These are phyloP conservation scores for Aphanomyces euteiches DNA, from an alignment of 352 stramenopile species.

Conservation along the genomic window DNA sequence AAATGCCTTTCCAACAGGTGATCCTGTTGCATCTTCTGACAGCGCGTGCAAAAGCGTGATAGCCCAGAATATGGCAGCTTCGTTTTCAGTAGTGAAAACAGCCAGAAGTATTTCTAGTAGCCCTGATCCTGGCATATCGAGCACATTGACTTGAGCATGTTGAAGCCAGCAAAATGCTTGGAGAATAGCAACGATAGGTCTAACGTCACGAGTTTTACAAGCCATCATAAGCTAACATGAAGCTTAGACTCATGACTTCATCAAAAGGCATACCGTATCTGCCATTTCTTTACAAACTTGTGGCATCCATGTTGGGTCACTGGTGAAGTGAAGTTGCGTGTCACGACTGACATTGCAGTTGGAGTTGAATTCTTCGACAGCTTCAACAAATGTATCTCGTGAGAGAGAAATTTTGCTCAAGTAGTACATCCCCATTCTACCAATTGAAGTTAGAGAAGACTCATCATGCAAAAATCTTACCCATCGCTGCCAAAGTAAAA, in stretches of 20 bases:
- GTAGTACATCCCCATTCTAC: conserved; percentile 30
- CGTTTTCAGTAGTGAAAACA: conserved; percentile 22
- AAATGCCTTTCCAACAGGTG: not conserved
- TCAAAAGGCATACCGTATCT: conserved; percentile 1
- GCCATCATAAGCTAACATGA: conserved; percentile 24
- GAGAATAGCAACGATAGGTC: conserved; percentile 19
- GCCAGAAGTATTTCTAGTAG: conserved; percentile 19
- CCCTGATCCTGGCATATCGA: conserved; percentile 19
- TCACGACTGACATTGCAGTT: conserved; percentile 22
- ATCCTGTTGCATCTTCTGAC: conserved; percentile 14
- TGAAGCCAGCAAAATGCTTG: conserved; percentile 28
- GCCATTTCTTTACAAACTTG: conserved; percentile 23
- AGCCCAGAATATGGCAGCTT: conserved; percentile 19
- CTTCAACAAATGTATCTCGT: conserved; percentile 18
- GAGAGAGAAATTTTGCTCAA: conserved; percentile 20
- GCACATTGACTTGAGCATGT: conserved; percentile 5
- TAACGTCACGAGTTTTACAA: conserved; percentile 18
- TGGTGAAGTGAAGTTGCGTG: conserved; percentile 16
- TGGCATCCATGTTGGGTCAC: conserved; percentile 21
- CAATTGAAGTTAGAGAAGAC: not conserved
- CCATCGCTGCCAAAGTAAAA: conserved; percentile 21
- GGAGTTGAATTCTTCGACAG: conserved; percentile 26
- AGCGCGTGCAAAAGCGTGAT: conserved; percentile 25
- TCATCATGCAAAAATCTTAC: not conserved
- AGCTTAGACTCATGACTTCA: too few relatives aligned